These are phyloP conservation scores for Ogataea pini DNA, from an alignment of 805 yeast genomes.

Conservation along the genomic window DNA sequence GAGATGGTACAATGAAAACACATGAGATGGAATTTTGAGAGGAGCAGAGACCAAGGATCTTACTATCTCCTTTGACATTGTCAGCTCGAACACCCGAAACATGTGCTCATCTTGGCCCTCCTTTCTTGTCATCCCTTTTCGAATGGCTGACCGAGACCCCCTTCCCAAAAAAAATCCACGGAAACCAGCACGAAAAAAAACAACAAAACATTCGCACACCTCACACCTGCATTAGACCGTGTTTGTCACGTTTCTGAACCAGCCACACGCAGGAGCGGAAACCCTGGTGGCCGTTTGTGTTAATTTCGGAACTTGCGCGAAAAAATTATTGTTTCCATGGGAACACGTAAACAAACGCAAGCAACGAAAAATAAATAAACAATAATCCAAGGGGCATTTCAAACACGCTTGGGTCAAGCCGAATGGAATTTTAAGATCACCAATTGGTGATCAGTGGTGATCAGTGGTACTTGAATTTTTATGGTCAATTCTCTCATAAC, in stretches of 20 bases:
- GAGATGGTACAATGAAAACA: no score
- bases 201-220: constrained; percentile 17
- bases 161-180: constrained; percentile 1
- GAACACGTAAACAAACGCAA: constrained; percentile 6
- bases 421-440: not conserved
- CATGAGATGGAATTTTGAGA: no score
- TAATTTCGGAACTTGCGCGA: constrained; percentile 1
- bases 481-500: no score
- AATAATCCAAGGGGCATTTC: constrained; percentile 4
- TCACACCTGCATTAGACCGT: constrained; percentile 4
- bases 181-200: constrained; percentile 1
- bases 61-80: no score
- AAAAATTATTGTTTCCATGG: not conserved
- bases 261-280: constrained; percentile 3
- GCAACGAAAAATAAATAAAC: constrained; percentile 10
- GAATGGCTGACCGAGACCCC: constrained; percentile 6
- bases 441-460: not conserved
- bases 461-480: not conserved
- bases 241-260: constrained; percentile 8
- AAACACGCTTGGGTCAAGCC: constrained; percentile 6
- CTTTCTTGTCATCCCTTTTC: not conserved
- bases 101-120: not conserved
- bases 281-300: not conserved
- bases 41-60: no score
- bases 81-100: no score